Base-by-base conservation (phyloP, 768 basidiomycete genomes). In the Coprinopsis sp. region DNA sequence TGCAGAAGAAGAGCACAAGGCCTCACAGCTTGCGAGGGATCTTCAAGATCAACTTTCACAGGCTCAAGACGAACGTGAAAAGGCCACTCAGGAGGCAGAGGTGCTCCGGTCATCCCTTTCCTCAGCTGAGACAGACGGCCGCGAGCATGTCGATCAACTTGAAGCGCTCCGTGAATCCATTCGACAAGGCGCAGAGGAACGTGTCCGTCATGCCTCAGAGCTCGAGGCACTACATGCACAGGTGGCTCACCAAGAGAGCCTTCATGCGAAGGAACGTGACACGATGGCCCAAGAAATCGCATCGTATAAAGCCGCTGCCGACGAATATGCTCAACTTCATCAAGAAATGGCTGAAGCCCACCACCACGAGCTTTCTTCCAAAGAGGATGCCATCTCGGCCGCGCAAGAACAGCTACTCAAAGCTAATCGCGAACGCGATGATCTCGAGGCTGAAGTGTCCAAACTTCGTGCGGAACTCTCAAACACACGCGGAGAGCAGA, bases 381-480 rank as follows among this genome's bases (percentile, higher is more conserved):
- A 85, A 58, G 54, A 68, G 2, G 57, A 59, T 14, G 56, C 62
- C 21, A 73, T 87, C 48, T 60, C 59, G 29, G 60, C 62, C 8
- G 61, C 84, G 56, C 73, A 85, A 53, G 59, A 72, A 47, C 72
- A 81, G 44, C 63, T 91, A 3, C 54, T 66, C 7, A 58, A 54
- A 28, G 66, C 75, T 4, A 70, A 71, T 52, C 71, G 46, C 28
- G 72, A 78, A 51, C 71, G 72, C 19, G 67, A 71, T 45, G 61
- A 66, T 27, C 56, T 83, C 50, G 67, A 65, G 45, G 61, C 56
- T 10, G 71, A 75, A 44, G 73, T 83, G 39, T 73, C 70, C 24
- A 65, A 65, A 52, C 71, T 87, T 40, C 75, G 74, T 46, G 71
- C 65, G 11, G 84, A 88, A 56, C 69, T 90, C 7, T 73, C 78